Evolutionary conservation across 2,329 filamentous ascomycete species (phyloP).

Genomic region (Penicillium fuscoglaucum): DNA sequence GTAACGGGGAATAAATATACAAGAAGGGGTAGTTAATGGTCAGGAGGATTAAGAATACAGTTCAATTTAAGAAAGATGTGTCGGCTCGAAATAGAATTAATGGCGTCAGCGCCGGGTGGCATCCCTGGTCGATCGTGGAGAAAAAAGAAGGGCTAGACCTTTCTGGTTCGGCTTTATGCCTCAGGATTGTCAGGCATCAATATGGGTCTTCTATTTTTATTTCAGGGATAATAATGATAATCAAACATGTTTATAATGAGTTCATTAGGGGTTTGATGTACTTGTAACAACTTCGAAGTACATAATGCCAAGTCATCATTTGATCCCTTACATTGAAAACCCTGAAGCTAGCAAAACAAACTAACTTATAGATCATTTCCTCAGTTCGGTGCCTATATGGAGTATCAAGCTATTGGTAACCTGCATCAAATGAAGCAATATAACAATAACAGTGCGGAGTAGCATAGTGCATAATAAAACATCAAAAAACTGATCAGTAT

Average conservation of each 20-base stretch:
- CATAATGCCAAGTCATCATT: not conserved
- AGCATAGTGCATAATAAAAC: not conserved
- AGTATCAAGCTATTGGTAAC: not conserved
- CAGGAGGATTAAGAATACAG: constrained; percentile 1
- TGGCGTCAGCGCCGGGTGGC: constrained; percentile 25
- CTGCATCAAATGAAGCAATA: not conserved
- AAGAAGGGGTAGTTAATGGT: not conserved
- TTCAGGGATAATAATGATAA: not conserved
- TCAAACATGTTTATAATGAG: not conserved
- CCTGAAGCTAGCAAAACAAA: not conserved
- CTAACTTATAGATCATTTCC: not conserved
- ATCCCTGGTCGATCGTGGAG: constrained; percentile 28
- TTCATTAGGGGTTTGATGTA: no score
- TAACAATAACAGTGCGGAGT: not conserved
- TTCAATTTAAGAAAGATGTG: constrained; percentile 10
- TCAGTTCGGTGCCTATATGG: not conserved
- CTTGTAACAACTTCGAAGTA: not conserved
- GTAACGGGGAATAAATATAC: not conserved
- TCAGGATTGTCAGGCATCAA: constrained; percentile 8
- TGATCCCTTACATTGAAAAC: not conserved
- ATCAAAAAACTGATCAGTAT: not conserved
- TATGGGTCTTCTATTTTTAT: not conserved
- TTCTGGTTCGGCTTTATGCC: constrained; percentile 5
- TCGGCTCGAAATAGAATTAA: constrained; percentile 14
- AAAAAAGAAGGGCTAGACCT: constrained; percentile 22